These are phyloP conservation scores for Pyronema domesticum DNA, from an alignment of 495 filamentous ascomycete genomes.

Conservation along the genomic window DNA sequence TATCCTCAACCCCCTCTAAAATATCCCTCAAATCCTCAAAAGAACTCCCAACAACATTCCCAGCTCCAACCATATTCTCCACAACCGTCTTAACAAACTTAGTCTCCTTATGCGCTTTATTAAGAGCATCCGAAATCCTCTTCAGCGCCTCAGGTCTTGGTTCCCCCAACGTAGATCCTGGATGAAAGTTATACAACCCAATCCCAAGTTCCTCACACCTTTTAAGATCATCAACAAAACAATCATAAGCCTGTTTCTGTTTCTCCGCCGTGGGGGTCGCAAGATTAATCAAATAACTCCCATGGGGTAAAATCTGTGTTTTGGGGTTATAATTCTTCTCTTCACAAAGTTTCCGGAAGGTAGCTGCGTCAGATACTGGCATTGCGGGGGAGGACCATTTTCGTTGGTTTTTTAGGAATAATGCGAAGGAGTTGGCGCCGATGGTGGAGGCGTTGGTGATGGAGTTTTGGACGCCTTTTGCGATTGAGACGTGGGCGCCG, in stretches of 20 bases:
- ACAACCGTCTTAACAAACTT: slow-evolving; percentile 60
- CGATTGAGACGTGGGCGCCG: slow-evolving; percentile 78
- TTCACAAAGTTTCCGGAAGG: slow-evolving; percentile 47
- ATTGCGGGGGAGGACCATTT: slow-evolving; percentile 85
- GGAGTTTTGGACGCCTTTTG: slow-evolving; percentile 82
- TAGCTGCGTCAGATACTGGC: slow-evolving; percentile 41
- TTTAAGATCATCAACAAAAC: slow-evolving; percentile 74
- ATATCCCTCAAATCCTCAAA: slow-evolving; percentile 78
- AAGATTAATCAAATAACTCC: slow-evolving; percentile 90
- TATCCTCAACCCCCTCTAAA: slow-evolving; percentile 59
- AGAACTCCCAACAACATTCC: slow-evolving; percentile 62
- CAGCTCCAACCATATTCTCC: slow-evolving; percentile 85
- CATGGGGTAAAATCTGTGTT: slow-evolving; percentile 68
- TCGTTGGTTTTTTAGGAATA: slow-evolving; percentile 88
- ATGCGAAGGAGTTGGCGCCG: slow-evolving; percentile 77
- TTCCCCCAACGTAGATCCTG: slow-evolving; percentile 55
- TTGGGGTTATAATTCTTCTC: slow-evolving; percentile 55
- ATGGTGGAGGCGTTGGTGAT: slow-evolving; percentile 63
- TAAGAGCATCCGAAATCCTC: slow-evolving; percentile 62
- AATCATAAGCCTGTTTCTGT: slow-evolving; percentile 66
- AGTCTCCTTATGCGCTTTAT: slow-evolving; percentile 60
- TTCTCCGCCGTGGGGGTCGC: slow-evolving; percentile 64
- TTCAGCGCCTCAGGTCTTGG: slow-evolving; percentile 49
- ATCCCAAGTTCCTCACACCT: slow-evolving; percentile 84
- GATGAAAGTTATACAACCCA: slow-evolving; percentile 90